These are phyloP conservation scores for Pinus taeda DNA, from an alignment of 75 land plant genomes.

Conservation along the genomic window DNA sequence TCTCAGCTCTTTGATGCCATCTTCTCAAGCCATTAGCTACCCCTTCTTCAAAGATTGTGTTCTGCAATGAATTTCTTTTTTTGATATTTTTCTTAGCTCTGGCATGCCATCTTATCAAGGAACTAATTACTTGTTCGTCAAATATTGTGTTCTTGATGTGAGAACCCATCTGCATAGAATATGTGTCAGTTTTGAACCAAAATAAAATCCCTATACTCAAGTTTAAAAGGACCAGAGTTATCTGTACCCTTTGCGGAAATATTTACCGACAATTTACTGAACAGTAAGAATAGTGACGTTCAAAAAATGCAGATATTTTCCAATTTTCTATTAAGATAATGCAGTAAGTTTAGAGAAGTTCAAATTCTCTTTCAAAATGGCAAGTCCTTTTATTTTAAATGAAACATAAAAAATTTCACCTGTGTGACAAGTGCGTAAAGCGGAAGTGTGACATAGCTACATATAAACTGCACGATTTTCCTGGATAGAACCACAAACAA, in stretches of 20 bases:
- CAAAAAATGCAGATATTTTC: too few relatives aligned
- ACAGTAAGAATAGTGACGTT: too few relatives aligned
- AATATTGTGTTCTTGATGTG: slow-evolving; percentile 12
- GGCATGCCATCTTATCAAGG: slow-evolving; percentile 25
- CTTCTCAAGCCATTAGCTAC: slow-evolving; percentile 14
- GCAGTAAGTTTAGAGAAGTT: not conserved
- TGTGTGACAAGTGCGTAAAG: slow-evolving; percentile 71
- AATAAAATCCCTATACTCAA: not conserved
- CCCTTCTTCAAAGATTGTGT: slow-evolving; percentile 24
- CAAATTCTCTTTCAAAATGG: not conserved
- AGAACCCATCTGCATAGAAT: slow-evolving; percentile 18
- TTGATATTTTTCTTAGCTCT: slow-evolving; percentile 7
- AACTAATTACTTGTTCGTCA: slow-evolving; percentile 25
- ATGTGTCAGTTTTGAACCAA: not conserved
- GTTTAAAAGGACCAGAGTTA: not conserved
- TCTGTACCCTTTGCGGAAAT: not conserved
- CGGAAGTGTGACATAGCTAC: slow-evolving; percentile 74
- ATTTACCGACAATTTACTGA: not conserved
- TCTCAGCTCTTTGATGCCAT: slow-evolving; percentile 30
- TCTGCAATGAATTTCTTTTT: slow-evolving; percentile 11
- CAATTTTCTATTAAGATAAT: not conserved
- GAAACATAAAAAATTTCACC: slow-evolving; percentile 14
- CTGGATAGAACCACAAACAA: slow-evolving; percentile 4
- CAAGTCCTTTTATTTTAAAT: too few relatives aligned
- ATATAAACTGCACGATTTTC: slow-evolving; percentile 32